phyloP scores from a whole-genome alignment of 2,329 filamentous ascomycete species.

The Paraphaeosphaeria minitans region DNA sequence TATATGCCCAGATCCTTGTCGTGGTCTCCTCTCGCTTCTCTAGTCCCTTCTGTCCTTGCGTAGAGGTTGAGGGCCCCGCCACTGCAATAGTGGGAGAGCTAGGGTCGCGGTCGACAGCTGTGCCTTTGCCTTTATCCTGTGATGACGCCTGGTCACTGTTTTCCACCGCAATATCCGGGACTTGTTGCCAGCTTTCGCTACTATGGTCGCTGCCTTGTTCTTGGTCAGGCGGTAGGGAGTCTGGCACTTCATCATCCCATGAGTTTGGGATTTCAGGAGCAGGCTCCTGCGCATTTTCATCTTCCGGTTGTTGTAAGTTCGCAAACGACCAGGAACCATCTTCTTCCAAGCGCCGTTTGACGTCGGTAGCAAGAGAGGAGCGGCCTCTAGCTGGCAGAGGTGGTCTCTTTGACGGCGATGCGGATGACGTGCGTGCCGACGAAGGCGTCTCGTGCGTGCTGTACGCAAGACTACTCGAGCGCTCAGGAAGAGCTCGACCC shows the following conservation, averaged over 20 bases:
- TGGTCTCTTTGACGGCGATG: conserved; percentile 42
- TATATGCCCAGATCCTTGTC: no score
- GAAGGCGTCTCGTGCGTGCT: conserved; percentile 5
- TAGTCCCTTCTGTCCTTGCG: background rate
- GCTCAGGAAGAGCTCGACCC: conserved; percentile 15
- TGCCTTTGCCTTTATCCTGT: conserved; percentile 24
- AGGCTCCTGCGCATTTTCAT: conserved; percentile 9
- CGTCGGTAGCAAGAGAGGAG: conserved; percentile 54
- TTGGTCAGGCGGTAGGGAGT: conserved; percentile 23
- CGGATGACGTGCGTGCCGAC: conserved; percentile 14
- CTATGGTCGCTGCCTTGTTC: conserved; percentile 44
- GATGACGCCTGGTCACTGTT: conserved; percentile 23
- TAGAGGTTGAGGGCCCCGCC: background rate
- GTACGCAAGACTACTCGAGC: conserved; percentile 22
- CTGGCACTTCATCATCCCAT: conserved; percentile 35
- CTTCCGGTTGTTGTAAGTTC: conserved; percentile 22
- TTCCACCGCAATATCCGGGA: conserved; percentile 36
- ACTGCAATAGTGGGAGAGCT: background rate
- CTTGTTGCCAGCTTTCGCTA: conserved; percentile 49
- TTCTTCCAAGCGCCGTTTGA: conserved; percentile 56
- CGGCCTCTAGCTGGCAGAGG: conserved; percentile 54
- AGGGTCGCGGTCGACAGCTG: conserved; percentile 13
- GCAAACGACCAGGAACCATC: conserved; percentile 39
- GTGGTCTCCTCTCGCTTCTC: no score
- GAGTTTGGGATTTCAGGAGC: conserved; percentile 21